Evolutionary conservation across 176 grass and related monocot genomes (phyloP), one percentile per base, ranked within the genome.

Genomic region (Carex pumila): DNA sequence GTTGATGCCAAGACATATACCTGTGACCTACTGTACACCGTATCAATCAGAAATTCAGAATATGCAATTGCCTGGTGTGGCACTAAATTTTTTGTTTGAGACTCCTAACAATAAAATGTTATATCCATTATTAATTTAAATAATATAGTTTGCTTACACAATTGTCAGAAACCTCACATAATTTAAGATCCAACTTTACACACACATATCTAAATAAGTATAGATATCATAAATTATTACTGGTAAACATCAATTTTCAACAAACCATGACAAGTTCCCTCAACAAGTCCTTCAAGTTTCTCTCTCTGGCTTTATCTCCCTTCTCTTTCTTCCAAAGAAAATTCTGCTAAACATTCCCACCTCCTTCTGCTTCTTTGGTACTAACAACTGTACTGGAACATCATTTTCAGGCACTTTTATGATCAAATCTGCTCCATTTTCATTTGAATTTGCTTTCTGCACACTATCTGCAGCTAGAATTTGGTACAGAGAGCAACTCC

Each of bases 291-390:
- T 81, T 62, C 79, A 64, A 83, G 45, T 68, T 30, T 63, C n/a
- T 18, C 17, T 83, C 49, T 55, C 64, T 11, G 39, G 81, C 13
- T 83, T 67, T 52, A 83, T 83, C 61, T 83, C 84, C 63, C 78
- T 87, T 72, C 84, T 54, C 81, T 83, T 55, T 92, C 81, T 94
- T 81, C 88, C 84, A 83, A 82, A 90, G 43, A 90, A 68, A 31
- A 94, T 84, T 88, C 90, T 94, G 54, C 92, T 88, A 47, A 94
- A 80, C 80, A 94, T 71, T 85, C 86, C 84, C 7, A 88, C 12
- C n/a, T 88, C 80, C 80, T 85, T 92, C 66, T 94, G 91, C 87
- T 75, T 94, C 88, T 78, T 83, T 1, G 84, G 67, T 21, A 80
- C 56, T 55, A 30, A 61, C 4, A 68, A 21, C 29, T 84, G 36